phyloP scores from a whole-genome alignment of 495 filamentous ascomycete species.

The Arthonia radiata region DNA sequence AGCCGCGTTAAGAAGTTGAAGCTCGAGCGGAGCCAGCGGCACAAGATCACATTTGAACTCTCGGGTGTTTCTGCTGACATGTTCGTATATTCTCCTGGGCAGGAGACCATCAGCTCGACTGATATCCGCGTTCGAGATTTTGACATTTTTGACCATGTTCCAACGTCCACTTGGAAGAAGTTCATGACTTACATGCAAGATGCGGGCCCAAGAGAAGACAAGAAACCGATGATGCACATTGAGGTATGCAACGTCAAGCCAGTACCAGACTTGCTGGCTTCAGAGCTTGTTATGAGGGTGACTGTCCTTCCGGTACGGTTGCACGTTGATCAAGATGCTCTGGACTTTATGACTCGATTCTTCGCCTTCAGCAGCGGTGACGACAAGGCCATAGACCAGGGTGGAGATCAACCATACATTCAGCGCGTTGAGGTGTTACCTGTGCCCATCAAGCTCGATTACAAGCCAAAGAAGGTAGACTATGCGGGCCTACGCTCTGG shows the following conservation, averaged over 20 bases:
- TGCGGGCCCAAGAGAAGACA: constrained; percentile 58
- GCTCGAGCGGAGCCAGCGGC: constrained; percentile 61
- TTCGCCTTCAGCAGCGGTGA: constrained; percentile 98
- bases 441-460: constrained; percentile 66
- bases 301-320: constrained; percentile 69
- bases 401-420: constrained; percentile 59
- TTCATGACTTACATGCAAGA: constrained; percentile 87
- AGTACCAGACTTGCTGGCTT: constrained; percentile 55
- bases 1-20: constrained; percentile 27
- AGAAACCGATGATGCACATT: constrained; percentile 69
- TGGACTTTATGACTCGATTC: constrained; percentile 92
- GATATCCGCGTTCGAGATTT: constrained; percentile 62
- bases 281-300: constrained; percentile 71
- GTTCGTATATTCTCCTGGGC: constrained; percentile 54
- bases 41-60: constrained; percentile 91
- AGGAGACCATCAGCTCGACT: constrained; percentile 65
- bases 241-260: constrained; percentile 74
- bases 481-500: constrained; percentile 87
- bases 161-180: constrained; percentile 94
- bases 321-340: constrained; percentile 91
- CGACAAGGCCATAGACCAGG: constrained; percentile 25
- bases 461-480: constrained; percentile 93
- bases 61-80: constrained; percentile 66
- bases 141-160: constrained; percentile 82
- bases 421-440: constrained; percentile 73